These are phyloP conservation scores for Auriscalpium vulgare DNA, from an alignment of 768 basidiomycete species.

Conservation along the genomic window DNA sequence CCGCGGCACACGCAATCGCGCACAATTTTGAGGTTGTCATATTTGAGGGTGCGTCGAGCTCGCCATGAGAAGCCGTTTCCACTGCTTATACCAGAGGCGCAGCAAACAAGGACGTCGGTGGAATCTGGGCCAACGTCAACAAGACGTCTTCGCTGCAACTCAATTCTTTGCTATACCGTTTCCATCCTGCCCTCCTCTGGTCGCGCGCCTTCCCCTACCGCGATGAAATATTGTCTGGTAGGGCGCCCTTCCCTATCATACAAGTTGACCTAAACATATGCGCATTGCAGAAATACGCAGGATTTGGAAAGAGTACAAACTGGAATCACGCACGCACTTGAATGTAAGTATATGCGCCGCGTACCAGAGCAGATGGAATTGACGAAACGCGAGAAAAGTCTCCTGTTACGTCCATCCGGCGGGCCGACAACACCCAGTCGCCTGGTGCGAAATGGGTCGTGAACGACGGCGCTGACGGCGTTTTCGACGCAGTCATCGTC, in stretches of 20 bases:
- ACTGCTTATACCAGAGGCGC: background rate
- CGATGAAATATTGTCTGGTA: slow-evolving; percentile 43
- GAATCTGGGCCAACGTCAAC: slow-evolving; percentile 47
- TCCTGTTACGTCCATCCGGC: background rate
- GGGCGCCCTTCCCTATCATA: background rate
- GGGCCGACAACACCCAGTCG: background rate
- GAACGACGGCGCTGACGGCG: slow-evolving; percentile 38
- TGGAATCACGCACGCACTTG: slow-evolving; percentile 38
- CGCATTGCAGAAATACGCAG: slow-evolving; percentile 26
- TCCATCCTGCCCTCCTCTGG: slow-evolving; percentile 41
- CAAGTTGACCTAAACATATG: background rate
- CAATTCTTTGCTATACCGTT: slow-evolving; percentile 43
- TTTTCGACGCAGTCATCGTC: slow-evolving; percentile 44
- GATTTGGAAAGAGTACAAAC: slow-evolving; percentile 43
- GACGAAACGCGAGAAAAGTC: slow-evolving; percentile 4
- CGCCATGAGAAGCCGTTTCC: no score
- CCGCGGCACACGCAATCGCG: slow-evolving; percentile 41
- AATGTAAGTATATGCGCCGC: slow-evolving; percentile 33
- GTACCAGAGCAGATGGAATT: slow-evolving; percentile 20
- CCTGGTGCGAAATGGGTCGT: slow-evolving; percentile 34
- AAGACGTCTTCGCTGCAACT: slow-evolving; percentile 43
- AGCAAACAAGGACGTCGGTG: slow-evolving; percentile 30
- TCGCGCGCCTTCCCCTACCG: slow-evolving; percentile 34
- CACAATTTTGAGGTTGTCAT: slow-evolving; percentile 48
- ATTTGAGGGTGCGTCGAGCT: slow-evolving; percentile 28